A percentile compares a stretch with the other conserved stretches of the same genome.
These are phyloP conservation scores for Flaveria brownii DNA, from an alignment of 129 eudicot species.

Conservation along the genomic window DNA sequence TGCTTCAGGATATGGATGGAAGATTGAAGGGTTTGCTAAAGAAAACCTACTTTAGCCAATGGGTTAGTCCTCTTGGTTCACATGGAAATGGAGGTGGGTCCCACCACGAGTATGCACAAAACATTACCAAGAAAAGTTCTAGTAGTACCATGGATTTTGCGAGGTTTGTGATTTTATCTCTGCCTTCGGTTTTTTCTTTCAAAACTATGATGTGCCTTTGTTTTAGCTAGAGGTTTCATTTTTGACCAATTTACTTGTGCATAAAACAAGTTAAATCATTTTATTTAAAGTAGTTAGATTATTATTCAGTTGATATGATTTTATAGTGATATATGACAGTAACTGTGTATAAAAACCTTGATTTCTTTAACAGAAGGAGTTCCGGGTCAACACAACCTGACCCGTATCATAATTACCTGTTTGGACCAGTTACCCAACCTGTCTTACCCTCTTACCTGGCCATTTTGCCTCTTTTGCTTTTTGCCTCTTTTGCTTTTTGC, in stretches of 20 bases:
- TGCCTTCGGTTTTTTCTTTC: background rate
- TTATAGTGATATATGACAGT: background rate
- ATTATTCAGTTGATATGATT: background rate
- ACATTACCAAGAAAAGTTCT: slow-evolving; percentile 37
- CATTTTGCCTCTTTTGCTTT: too few relatives aligned
- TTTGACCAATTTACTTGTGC: background rate
- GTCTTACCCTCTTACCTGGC: too few relatives aligned
- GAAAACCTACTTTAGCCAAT: slow-evolving; percentile 62
- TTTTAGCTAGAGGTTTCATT: background rate
- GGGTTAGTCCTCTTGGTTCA: slow-evolving; percentile 55
- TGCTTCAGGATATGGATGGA: slow-evolving; percentile 62
- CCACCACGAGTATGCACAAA: slow-evolving; percentile 43
- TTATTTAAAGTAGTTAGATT: background rate
- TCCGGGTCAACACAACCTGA: background rate
- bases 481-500: too few relatives aligned
- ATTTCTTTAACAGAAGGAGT: background rate
- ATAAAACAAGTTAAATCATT: too few relatives aligned
- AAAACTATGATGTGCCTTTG: background rate
- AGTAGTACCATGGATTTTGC: slow-evolving; percentile 61
- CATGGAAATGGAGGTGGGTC: slow-evolving; percentile 41
- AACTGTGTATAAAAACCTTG: background rate
- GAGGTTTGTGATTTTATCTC: slow-evolving; percentile 44
- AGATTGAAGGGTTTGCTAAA: slow-evolving; percentile 64
- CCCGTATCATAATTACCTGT: background rate
- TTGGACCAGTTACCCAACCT: background rate